phyloP scores from a whole-genome alignment of 768 basidiomycete species.

The Tulasnella sp. region DNA sequence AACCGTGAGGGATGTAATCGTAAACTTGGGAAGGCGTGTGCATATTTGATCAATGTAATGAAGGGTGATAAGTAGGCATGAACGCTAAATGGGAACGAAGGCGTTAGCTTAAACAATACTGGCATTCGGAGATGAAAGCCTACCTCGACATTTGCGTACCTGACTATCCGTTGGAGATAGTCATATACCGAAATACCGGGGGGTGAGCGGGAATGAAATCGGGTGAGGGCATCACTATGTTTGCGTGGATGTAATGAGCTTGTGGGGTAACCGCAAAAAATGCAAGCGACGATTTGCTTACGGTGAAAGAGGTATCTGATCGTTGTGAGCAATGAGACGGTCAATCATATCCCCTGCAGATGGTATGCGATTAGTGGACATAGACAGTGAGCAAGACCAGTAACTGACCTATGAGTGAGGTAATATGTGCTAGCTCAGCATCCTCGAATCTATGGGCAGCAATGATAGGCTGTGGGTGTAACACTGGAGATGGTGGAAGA shows the following conservation, averaged over 20 bases:
- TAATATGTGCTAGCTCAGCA: conserved; percentile 68
- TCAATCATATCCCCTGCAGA: conserved; percentile 84
- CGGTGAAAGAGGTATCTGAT: conserved; percentile 82
- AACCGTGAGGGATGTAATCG: conserved; percentile 87
- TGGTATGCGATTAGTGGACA: conserved; percentile 17
- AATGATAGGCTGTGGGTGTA: conserved; percentile 1
- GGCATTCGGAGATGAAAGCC: conserved; percentile 20
- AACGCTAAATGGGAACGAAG: conserved; percentile 36
- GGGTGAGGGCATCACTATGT: conserved; percentile 72
- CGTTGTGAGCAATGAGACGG: conserved; percentile 89
- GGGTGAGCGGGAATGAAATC: conserved; percentile 89
- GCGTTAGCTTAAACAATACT: background rate
- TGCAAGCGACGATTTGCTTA: conserved; percentile 30
- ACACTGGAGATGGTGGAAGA: background rate
- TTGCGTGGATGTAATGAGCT: conserved; percentile 15
- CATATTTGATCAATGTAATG: conserved; percentile 93
- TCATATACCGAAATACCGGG: conserved; percentile 82
- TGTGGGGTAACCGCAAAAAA: conserved; percentile 12
- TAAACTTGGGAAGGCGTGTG: conserved; percentile 73
- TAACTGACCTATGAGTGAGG: conserved; percentile 73
- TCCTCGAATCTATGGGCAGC: conserved; percentile 76
- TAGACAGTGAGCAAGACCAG: conserved; percentile 15
- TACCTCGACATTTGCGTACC: conserved; percentile 93
- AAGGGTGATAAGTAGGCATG: conserved; percentile 67
- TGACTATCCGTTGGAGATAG: conserved; percentile 86